phyloP scores from a whole-genome alignment of 352 stramenopile species.

The Phytophthora hibernalis region DNA sequence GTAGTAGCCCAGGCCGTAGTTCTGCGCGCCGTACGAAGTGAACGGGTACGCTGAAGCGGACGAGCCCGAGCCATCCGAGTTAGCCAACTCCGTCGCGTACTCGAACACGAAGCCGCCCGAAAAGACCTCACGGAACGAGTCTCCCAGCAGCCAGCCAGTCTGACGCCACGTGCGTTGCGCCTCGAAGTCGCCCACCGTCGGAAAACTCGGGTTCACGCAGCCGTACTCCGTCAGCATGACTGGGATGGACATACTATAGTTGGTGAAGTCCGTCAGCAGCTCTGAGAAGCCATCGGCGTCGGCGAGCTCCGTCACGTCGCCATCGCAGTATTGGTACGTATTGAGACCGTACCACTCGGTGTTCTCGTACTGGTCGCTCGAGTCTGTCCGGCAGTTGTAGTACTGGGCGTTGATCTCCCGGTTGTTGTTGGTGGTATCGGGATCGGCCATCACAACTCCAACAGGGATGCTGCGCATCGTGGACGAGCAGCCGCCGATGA shows the following conservation, averaged over 20 bases:
- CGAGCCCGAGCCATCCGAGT: conserved; percentile 52
- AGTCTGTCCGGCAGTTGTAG: conserved; percentile 86
- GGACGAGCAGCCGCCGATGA: conserved; percentile 63
- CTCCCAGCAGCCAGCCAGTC: conserved; percentile 59
- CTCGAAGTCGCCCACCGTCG: conserved; percentile 71
- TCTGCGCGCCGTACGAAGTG: conserved; percentile 63
- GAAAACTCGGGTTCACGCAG: conserved; percentile 73
- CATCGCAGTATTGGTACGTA: conserved; percentile 83
- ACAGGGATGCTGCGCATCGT: conserved; percentile 62
- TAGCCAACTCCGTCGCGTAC: conserved; percentile 82
- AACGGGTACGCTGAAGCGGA: conserved; percentile 75
- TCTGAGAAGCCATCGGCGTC: conserved; percentile 65
- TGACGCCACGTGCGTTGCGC: conserved; percentile 74
- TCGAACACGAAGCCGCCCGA: conserved; percentile 82
- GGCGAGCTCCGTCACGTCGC: conserved; percentile 40
- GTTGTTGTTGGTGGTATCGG: conserved; percentile 50
- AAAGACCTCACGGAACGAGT: conserved; percentile 63
- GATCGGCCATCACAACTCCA: conserved; percentile 76
- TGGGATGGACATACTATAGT: conserved; percentile 76
- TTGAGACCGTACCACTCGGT: conserved; percentile 91
- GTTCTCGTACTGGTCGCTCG: conserved; percentile 73
- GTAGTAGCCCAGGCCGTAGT: conserved; percentile 88
- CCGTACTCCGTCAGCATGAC: conserved; percentile 89
- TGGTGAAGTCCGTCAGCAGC: conserved; percentile 65
- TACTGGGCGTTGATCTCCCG: conserved; percentile 77